Conservation (phyloP, 2,329 filamentous ascomycete genomes). For the Aspergillus glaucus region DNA sequence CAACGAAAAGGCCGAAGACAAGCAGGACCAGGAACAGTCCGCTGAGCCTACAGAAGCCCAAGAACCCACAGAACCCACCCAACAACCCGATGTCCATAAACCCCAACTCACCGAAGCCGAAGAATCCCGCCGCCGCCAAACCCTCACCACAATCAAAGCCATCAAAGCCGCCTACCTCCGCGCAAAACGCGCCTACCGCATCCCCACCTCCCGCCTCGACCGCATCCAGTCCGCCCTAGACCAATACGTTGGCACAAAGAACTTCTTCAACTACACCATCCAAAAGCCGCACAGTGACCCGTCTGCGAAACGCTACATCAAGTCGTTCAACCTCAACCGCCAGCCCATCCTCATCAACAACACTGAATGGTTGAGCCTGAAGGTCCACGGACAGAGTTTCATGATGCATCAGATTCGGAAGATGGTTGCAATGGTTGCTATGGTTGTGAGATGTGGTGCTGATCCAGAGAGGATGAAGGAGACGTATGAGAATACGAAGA, state of each 20-base stretch:
- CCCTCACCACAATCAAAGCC: slow-evolving; percentile 62
- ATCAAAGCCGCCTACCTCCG: slow-evolving; percentile 76
- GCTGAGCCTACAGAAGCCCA: slow-evolving; percentile 9
- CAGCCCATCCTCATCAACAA: slow-evolving; percentile 77
- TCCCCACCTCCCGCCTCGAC: slow-evolving; percentile 62
- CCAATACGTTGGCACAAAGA: slow-evolving; percentile 74
- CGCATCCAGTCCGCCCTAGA: slow-evolving; percentile 70
- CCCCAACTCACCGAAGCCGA: slow-evolving; percentile 8
- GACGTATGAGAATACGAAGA: slow-evolving; percentile 64
- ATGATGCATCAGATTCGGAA: slow-evolving; percentile 99
- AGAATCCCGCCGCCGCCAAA: slow-evolving; percentile 36
- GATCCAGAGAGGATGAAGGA: slow-evolving; percentile 63
- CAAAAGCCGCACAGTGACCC: slow-evolving; percentile 76
- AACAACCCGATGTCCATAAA: slow-evolving; percentile 8
- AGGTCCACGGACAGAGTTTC: slow-evolving; percentile 96
- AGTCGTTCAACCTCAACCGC: slow-evolving; percentile 74
- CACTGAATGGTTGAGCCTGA: slow-evolving; percentile 91
- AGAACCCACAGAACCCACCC: slow-evolving; percentile 10
- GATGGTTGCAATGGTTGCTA: slow-evolving; percentile 89
- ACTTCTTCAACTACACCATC: slow-evolving; percentile 97
- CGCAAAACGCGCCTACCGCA: slow-evolving; percentile 79
- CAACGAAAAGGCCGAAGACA: slow-evolving; percentile 26
- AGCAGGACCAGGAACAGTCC: slow-evolving; percentile 7
- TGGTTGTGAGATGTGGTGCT: slow-evolving; percentile 80
- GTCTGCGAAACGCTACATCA: slow-evolving; percentile 84